Percentiles rank a stretch among this genome's conserved stretches.
Conservation (phyloP, 495 filamentous ascomycete genomes). For the Hyaloscypha variabilis region DNA sequence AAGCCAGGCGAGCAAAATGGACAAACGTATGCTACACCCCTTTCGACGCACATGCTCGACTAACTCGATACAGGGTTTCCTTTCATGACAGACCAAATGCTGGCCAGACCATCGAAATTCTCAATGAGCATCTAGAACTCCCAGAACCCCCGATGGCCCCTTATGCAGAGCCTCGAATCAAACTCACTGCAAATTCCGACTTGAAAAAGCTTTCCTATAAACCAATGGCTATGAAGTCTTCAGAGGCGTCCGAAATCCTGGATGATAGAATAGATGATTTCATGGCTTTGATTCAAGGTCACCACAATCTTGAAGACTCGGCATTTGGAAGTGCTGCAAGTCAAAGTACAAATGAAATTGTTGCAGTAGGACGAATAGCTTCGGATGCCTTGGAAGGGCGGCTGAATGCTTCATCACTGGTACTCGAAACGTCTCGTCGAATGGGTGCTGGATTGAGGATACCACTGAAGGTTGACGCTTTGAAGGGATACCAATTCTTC, state of each 20-base stretch:
- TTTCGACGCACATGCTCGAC: neutral
- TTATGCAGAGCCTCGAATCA: slow-evolving; percentile 74
- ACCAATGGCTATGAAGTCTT: slow-evolving; percentile 89
- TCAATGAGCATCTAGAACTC: slow-evolving; percentile 74
- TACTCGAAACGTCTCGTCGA: slow-evolving; percentile 86
- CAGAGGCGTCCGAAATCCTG: slow-evolving; percentile 86
- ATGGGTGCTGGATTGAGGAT: slow-evolving; percentile 81
- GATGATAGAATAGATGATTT: slow-evolving; percentile 97
- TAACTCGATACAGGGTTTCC: slow-evolving; percentile 42
- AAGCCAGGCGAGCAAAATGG: slow-evolving; percentile 43
- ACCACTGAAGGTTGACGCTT: slow-evolving; percentile 71
- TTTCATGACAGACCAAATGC: slow-evolving; percentile 75
- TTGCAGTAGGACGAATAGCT: slow-evolving; percentile 88
- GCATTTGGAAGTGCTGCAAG: slow-evolving; percentile 84
- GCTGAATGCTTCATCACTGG: slow-evolving; percentile 78
- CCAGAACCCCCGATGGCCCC: slow-evolving; percentile 75
- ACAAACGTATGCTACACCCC: slow-evolving; percentile 38
- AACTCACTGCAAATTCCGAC: slow-evolving; percentile 79
- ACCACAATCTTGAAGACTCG: slow-evolving; percentile 76
- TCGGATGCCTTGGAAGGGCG: slow-evolving; percentile 83
- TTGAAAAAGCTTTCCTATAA: slow-evolving; percentile 89
- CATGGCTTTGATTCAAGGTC: slow-evolving; percentile 64
- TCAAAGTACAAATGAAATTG: slow-evolving; percentile 81
- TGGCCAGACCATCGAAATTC: slow-evolving; percentile 78
- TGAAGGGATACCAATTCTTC: slow-evolving; percentile 82